Evolutionary conservation across 176 grass and related monocot species (phyloP), one percentile per base, ranked within the genome.

Genomic region (Microstegium vimineum): DNA sequence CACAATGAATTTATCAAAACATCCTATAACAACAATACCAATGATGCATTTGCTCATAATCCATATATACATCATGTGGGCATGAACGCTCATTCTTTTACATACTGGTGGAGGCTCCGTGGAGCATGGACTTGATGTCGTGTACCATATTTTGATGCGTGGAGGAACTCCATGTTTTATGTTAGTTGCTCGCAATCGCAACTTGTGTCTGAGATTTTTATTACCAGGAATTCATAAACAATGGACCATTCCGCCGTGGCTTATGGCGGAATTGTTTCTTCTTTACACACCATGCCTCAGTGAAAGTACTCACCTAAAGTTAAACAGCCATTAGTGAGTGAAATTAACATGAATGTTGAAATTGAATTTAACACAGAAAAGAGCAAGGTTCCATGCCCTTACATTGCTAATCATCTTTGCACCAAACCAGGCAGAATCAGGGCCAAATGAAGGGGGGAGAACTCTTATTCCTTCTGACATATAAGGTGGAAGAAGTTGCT

Each of bases 331-430:
- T 66, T 42, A 83, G 54, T 23, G 15, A 62, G 69, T 36, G 6
- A 64, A 72, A 27, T 10, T 66, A 2, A 28, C 23, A 77, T 16
- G 38, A 32, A 36, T 31, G n/a, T 61, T 37, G 62, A 77, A 47
- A 36, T 60, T 18, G 49, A 82, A 66, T 36, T 66, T 41, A 4
- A 52, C 30, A 41, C n/a, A 43, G 36, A 18, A 10, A 35, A 54
- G 4, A 16, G 64, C 34, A 36, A 69, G 25, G 33, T 30, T 33
- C 16, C 23, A 67, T 56, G 45, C 71, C 14, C 85, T 91, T 90
- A 99, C 96, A 81, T 91, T 99, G 73, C 93, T 88, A 66, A 99
- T 84, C 69, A 92, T 90, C 87, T 99, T 99, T 80, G 93, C 96
- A 40, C 89, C 93, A 61, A 93, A 89, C 96, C 93, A 99, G 62